These are phyloP conservation scores for Neurospora sp. DNA, from an alignment of 495 filamentous ascomycete species.

Conservation along the genomic window DNA sequence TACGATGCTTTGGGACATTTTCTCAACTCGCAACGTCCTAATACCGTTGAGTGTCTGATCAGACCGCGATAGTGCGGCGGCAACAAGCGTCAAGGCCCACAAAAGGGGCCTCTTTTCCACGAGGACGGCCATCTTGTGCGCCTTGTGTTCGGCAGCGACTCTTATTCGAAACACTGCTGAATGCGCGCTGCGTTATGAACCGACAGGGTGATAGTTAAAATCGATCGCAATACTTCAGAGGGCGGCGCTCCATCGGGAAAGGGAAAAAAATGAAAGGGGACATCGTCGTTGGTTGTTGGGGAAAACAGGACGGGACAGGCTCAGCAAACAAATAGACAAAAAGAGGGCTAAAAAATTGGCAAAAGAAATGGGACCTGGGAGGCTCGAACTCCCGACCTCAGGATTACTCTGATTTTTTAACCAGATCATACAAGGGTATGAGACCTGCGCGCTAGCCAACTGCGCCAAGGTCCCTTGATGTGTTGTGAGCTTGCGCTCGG, in stretches of 20 bases:
- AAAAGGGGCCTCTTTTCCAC: neutral
- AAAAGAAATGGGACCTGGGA: slow-evolving; percentile 12
- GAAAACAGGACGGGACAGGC: neutral
- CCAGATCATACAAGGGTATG: slow-evolving; percentile 10
- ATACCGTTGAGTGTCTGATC: neutral
- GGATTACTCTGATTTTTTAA: slow-evolving; percentile 10
- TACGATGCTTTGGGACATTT: neutral
- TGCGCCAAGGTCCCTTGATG: slow-evolving; percentile 6
- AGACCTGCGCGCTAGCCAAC: slow-evolving; percentile 14
- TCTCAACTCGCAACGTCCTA: neutral
- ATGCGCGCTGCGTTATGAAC: neutral
- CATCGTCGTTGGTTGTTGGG: neutral
- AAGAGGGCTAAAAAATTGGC: neutral
- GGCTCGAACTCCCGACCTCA: slow-evolving; percentile 16
- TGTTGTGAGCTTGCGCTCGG: neutral
- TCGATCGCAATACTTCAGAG: neutral
- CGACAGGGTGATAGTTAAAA: neutral
- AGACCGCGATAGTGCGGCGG: neutral
- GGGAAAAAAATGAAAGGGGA: neutral
- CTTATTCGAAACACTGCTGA: neutral
- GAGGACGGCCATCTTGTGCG: neutral
- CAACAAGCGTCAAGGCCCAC: neutral
- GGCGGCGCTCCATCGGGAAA: neutral
- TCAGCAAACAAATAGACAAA: neutral
- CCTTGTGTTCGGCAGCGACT: neutral